Evolutionary conservation across 805 yeast species (phyloP), one percentile per base, ranked within the genome.

Genomic region (Millerozyma acaciae): DNA sequence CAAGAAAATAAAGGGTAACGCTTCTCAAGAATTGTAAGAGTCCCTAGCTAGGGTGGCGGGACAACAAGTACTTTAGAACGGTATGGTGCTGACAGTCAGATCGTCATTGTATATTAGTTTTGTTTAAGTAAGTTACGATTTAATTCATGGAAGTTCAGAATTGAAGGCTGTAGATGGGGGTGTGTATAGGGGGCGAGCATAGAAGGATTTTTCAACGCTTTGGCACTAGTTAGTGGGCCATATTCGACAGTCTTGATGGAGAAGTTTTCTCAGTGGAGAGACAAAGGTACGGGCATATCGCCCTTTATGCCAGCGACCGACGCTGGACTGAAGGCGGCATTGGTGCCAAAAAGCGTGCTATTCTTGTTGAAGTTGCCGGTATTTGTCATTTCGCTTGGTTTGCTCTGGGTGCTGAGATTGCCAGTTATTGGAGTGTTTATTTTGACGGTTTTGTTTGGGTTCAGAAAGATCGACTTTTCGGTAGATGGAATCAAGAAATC

Each of bases 261-360:
- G 60, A 81, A 84, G 59, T 88, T 76, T 60, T 78, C 93, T 16
- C 72, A 73, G 40, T 87, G 84, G 80, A 73, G 96, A 57, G 96
- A 87, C 52, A 84, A 79, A 41, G 93, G 90, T 4, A 88, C 96
- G 1, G 96, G 96, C n/a, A 84, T 88, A 21, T 80, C 95, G 0
- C 96, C 96, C 3, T 87, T 86, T 45, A 65, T 83, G 61, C 95
- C 95, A 1, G 44, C 53, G 0, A 45, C 60, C n/a, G 36, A 36
- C 12, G 39, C 53, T 26, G 51, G 68, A 4, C 33, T 38, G 19
- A 22, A 39, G 9, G 16, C 40, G 9, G 20, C 23, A 3, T 21
- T 35, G 30, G 12, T 26, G 22, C n/a, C 21, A 16, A 19, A 38
- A 30, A 7, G 15, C 6, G 15, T 34, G 28, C n/a, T 45, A 10